Base-by-base conservation (phyloP, 768 basidiomycete genomes). In the Boletus subcaerulescens region DNA sequence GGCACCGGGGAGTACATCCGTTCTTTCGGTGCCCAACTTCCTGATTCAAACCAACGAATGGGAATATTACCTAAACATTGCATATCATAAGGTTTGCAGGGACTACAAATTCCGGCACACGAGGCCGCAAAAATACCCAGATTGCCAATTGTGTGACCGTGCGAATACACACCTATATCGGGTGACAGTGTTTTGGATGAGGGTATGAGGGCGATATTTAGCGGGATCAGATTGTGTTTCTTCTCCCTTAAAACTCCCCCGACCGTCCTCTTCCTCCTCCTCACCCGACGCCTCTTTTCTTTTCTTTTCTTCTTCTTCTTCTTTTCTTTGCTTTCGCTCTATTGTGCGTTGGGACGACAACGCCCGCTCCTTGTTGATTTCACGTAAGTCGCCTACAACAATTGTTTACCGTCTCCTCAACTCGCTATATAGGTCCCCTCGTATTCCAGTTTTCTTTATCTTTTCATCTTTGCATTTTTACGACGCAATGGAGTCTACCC, bases 401-500 rank as follows among this genome's bases (percentile, higher is more conserved):
- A 0, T 46, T 32, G 24, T 24, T 33, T 3, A 24, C 13, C 48
- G 9, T 15, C 43, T 35, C 36, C 44, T 55, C 55, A 44, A 14
- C 33, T 13, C 56, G 22, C 22, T 61, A 57, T 58, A 52, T 60
- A 65, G 58, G 60, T 67, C 60, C 64, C 63, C 70, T 65, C 66
- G 62, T 66, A 66, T 66, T 64, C 67, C 68, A 69, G 69, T 62
- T 57, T 54, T 62, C 45, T 64, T 67, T 69, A 65, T 69, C 62
- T 11, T 48, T 71, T 70, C 64, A 69, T 70, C 59, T 63, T 26
- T 84, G 77, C 74, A 76, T 56, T 42, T 52, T 43, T 45, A 36
- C 60, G 47, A 58, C 61, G 57, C 59, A 64, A 78, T 80, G 77
- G 80, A 81, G 61, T 75, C 75, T 45, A 78, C 76, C 45, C 73